These are phyloP conservation scores for Colletotrichum noveboracense DNA, from an alignment of 2,329 filamentous ascomycete genomes.

Conservation along the genomic window DNA sequence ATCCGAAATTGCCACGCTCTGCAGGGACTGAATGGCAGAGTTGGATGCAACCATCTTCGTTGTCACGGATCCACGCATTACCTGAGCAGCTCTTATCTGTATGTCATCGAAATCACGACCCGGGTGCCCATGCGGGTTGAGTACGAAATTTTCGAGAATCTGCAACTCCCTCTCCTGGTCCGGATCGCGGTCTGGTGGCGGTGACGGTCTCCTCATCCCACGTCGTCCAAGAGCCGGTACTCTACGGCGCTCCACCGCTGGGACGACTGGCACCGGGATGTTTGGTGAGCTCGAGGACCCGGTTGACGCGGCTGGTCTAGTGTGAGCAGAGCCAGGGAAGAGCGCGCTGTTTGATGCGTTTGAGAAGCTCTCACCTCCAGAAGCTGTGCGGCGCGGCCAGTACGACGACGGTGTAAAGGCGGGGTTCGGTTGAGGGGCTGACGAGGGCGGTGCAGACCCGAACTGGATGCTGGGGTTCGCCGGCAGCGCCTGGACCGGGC, in stretches of 20 bases:
- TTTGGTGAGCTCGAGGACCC: neutral
- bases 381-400: neutral
- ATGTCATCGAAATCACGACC: constrained; percentile 32
- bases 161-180: constrained; percentile 8
- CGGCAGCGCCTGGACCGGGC: neutral
- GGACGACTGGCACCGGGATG: neutral
- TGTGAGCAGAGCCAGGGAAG: neutral
- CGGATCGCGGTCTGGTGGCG: neutral
- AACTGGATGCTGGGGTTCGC: constrained; percentile 15
- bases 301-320: neutral
- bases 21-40: constrained; percentile 49
- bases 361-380: neutral
- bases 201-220: constrained; percentile 3
- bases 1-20: constrained; percentile 49
- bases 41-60: constrained; percentile 54
- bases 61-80: constrained; percentile 48
- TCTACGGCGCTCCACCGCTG: neutral
- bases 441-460: constrained; percentile 16
- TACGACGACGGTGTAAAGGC: neutral
- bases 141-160: constrained; percentile 17
- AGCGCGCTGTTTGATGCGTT: neutral
- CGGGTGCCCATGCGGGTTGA: neutral
- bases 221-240: neutral
- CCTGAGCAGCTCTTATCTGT: constrained; percentile 45
- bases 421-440: neutral